Evolutionary conservation across 768 basidiomycete genomes (phyloP).

Genomic region (Lactarius sp.): DNA sequence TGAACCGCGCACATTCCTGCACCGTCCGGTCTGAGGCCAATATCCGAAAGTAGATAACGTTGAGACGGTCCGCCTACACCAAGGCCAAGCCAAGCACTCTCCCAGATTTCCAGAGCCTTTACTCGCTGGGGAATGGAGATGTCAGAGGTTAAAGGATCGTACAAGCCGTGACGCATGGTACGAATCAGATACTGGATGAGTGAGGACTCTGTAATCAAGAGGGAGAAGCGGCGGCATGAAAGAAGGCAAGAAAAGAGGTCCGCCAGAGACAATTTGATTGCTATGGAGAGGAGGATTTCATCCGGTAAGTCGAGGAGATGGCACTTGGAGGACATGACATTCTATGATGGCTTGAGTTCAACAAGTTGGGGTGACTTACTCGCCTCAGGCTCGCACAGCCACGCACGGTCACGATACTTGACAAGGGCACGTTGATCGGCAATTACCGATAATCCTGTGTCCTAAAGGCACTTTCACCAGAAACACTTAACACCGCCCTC

Average conservation of each 20-base stretch:
- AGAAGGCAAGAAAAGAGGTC: conserved; percentile 6
- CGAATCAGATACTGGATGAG: conserved; percentile 20
- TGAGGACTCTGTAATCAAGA: conserved; percentile 4
- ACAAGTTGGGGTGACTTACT: no score
- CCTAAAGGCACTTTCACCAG: not conserved
- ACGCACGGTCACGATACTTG: no score
- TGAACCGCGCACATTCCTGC: conserved; percentile 3
- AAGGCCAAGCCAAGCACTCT: conserved; percentile 12
- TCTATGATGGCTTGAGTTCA: not conserved
- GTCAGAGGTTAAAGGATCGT: conserved; percentile 6
- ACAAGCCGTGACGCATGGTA: conserved; percentile 11
- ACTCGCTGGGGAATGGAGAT: conserved; percentile 12
- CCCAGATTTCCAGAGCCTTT: conserved; percentile 10
- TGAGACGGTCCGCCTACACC: conserved; percentile 1
- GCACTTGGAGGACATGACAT: not conserved
- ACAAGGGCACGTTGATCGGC: not conserved
- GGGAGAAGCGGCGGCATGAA: conserved; percentile 7
- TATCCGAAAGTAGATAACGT: not conserved
- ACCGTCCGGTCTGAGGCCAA: not conserved
- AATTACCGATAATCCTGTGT: not conserved
- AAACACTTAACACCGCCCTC: no score
- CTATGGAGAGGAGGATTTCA: conserved; percentile 11
- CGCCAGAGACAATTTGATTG: not conserved
- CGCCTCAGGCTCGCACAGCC: no score
- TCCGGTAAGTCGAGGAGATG: conserved; percentile 13